Conservation (phyloP, 257 asterid genomes). For the Solanum pennellii region DNA sequence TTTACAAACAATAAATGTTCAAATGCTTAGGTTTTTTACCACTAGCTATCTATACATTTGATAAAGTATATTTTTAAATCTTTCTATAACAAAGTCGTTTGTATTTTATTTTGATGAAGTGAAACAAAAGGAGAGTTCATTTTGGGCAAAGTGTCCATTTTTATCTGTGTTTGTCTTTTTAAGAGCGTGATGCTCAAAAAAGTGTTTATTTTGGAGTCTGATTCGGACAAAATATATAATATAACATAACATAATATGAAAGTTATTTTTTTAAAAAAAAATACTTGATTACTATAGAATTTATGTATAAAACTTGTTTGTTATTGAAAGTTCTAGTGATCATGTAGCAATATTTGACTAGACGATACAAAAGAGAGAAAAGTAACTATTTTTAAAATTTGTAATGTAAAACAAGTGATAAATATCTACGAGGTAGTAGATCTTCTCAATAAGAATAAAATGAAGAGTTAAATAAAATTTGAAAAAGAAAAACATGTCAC, state of each 20-base stretch:
- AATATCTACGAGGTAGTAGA: not conserved
- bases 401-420: not conserved
- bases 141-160: not conserved
- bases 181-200: not conserved
- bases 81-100: not conserved
- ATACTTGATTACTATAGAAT: too few relatives aligned
- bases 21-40: too few relatives aligned
- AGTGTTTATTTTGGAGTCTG: not conserved
- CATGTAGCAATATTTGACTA: not conserved
- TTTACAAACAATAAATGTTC: not conserved
- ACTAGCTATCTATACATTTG: too few relatives aligned
- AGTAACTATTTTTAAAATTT: not conserved
- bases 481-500: not conserved
- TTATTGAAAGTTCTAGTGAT: not conserved
- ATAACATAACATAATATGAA: not conserved
- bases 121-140: not conserved
- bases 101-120: too few relatives aligned
- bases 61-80: too few relatives aligned
- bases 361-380: not conserved
- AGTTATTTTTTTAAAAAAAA: too few relatives aligned
- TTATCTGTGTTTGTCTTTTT: too few relatives aligned
- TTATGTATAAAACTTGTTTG: not conserved
- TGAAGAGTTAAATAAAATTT: too few relatives aligned
- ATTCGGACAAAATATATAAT: not conserved
- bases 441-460: too few relatives aligned